Evolutionary conservation across 179 eudicot genomes (phyloP), one percentile per base, ranked within the genome.

Genomic region (Monotropa hypopitys): DNA sequence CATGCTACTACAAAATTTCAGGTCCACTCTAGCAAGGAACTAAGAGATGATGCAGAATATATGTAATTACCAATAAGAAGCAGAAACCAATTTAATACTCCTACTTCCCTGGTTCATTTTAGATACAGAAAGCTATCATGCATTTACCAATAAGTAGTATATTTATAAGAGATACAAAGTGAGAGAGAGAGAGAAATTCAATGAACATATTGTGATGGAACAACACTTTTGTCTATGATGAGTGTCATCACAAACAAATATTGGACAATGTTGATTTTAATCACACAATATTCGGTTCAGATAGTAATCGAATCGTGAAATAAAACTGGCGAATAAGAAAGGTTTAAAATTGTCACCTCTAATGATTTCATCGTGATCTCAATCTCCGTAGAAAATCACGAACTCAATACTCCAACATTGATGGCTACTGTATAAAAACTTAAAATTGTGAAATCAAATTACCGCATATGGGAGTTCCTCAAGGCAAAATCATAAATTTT

Each of bases 401-500:
- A 68, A 45, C 79, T 50, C 63, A 13, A 40, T 23, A 33, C 46
- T 76, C 66, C 59, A 68, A 56, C 20, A 42, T 35, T 2, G 28
- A 62, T 3, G 63, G n/a, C 42, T 38, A 62, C 84, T 84, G 73
- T 81, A 81, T 84, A 81, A n/a, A n/a, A 76, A 81, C 32, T 50
- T 76, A 38, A 73, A 74, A 65, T 18, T 42, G 74, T 47, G 49
- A 21, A 20, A 7, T 54, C 75, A 56, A 82, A 82, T 72, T 9
- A 16, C 75, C n/a, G 33, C 42, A n/a, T 49, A 42, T 1, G 32
- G 49, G 15, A 11, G 33, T 10, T 43, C 80, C 75, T 85, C 85
- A 89, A 73, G 88, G 82, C 80, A 85, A 72, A 74, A 76, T 82
- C 73, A 86, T 79, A 79, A 92, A 87, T 70, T 85, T 90, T 40